A percentile compares a stretch with the other conserved stretches of the same genome.
phyloP scores from a whole-genome alignment of 345 rosid genomes.

The Hypericum perforatum region DNA sequence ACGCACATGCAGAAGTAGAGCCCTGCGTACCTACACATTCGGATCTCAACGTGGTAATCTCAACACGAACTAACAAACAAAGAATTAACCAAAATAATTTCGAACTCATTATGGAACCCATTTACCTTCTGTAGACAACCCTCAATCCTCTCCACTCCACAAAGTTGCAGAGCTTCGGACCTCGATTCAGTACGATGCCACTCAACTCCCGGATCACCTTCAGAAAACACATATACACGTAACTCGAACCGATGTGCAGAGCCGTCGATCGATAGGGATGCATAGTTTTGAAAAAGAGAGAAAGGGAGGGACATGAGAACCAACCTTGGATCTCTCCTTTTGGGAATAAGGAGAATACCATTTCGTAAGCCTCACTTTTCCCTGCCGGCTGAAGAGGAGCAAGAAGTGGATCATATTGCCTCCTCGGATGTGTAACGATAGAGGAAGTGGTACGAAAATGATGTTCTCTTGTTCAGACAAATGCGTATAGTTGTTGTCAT shows the following conservation, averaged over 20 bases:
- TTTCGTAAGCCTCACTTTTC: constrained; percentile 90
- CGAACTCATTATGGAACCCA: background rate
- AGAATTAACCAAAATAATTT: background rate
- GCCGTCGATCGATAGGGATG: no score
- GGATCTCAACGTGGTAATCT: background rate
- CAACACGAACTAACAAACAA: background rate
- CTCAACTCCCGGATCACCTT: constrained; percentile 89
- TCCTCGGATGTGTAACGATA: no score
- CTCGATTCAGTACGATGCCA: constrained; percentile 69
- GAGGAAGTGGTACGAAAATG: no score
- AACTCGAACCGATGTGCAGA: background rate
- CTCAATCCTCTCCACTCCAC: constrained; percentile 89
- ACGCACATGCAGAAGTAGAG: constrained; percentile 97
- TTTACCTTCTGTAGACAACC: constrained; percentile 81
- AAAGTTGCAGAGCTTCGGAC: constrained; percentile 92
- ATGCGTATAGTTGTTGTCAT: no score
- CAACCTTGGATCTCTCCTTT: constrained; percentile 77
- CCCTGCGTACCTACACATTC: constrained; percentile 80
- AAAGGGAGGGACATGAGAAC: background rate
- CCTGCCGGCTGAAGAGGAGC: constrained; percentile 92
- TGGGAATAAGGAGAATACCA: constrained; percentile 97
- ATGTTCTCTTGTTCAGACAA: no score
- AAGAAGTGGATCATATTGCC: constrained; percentile 61
- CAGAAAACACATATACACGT: background rate
- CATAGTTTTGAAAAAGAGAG: background rate